phyloP scores from a whole-genome alignment of 106 monocot species.

The Platanthera zijinensis region DNA sequence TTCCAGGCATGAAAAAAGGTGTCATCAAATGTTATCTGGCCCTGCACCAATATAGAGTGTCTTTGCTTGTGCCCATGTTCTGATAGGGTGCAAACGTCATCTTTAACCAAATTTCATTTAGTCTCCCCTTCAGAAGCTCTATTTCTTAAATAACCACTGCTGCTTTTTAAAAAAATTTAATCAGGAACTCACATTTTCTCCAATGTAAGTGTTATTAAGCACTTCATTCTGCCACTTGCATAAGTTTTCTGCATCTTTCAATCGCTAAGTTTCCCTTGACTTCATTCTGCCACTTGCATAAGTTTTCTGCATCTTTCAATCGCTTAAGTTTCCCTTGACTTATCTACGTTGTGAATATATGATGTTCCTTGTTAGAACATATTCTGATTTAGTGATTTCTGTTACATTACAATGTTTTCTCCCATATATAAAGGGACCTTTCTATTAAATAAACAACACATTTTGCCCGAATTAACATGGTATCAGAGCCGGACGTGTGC shows the following conservation, averaged over 20 bases:
- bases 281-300: neutral
- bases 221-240: neutral
- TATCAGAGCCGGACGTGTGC: too few relatives aligned
- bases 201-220: neutral
- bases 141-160: neutral
- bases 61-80: slow-evolving; percentile 1
- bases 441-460: too few relatives aligned
- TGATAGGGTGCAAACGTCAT: neutral
- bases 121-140: neutral
- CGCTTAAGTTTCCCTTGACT: neutral
- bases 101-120: neutral
- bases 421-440: too few relatives aligned
- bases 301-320: neutral
- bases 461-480: too few relatives aligned
- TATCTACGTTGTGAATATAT: neutral
- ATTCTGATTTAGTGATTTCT: too few relatives aligned
- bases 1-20: neutral
- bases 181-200: neutral
- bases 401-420: too few relatives aligned
- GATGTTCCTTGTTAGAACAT: too few relatives aligned
- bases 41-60: neutral
- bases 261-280: neutral
- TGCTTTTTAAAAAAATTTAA: neutral
- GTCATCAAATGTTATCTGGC: neutral
- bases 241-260: neutral